Evolutionary conservation across 257 asterid genomes (phyloP).

Genomic region (Cruciata laevipes): DNA sequence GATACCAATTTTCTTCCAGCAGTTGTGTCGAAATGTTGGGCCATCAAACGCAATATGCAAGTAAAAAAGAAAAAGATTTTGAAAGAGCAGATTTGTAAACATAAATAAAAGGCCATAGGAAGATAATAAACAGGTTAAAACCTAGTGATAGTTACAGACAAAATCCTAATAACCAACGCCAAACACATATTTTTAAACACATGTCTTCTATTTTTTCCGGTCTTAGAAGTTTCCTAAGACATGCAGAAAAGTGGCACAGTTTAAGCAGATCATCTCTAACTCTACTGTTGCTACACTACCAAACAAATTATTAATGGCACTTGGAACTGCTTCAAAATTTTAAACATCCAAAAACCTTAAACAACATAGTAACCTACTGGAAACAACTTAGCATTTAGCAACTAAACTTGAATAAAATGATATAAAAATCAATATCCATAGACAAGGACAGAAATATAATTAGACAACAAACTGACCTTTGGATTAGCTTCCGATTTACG

Average conservation of each 20-base stretch:
- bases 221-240: background rate
- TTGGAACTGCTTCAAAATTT: background rate
- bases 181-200: no score
- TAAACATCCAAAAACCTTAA: background rate
- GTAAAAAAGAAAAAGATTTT: background rate
- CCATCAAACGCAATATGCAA: background rate
- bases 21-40: background rate
- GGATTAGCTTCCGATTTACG: constrained; percentile 69
- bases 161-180: no score
- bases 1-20: background rate
- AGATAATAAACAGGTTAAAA: no score
- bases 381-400: background rate
- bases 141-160: no score
- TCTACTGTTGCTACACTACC: no score
- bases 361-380: background rate
- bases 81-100: background rate
- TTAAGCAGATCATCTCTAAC: background rate
- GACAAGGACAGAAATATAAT: constrained; percentile 1
- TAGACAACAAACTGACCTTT: constrained; percentile 37
- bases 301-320: background rate
- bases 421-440: constrained; percentile 6
- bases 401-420: background rate
- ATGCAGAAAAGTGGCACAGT: background rate
- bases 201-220: no score
- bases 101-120: no score